These are phyloP conservation scores for Nicotiana tabacum DNA, from an alignment of 257 asterid genomes.

Conservation along the genomic window DNA sequence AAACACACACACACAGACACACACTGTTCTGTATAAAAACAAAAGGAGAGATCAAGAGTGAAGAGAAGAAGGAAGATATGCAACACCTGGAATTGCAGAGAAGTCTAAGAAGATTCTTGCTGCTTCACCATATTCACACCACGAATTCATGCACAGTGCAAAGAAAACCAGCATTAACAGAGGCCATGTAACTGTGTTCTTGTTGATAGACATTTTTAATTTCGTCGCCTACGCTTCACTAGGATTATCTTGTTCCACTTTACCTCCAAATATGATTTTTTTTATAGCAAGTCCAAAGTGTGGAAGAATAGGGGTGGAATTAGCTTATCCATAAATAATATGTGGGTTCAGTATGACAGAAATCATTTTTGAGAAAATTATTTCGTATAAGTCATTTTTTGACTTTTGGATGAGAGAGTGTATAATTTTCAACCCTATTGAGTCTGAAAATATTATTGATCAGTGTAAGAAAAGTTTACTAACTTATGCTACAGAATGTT, in stretches of 20 bases:
- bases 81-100: background rate
- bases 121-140: slow-evolving; percentile 1
- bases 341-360: too few relatives aligned
- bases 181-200: background rate
- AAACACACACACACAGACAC: too few relatives aligned
- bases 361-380: too few relatives aligned
- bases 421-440: background rate
- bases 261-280: background rate
- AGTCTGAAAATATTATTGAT: background rate
- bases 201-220: background rate
- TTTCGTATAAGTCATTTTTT: too few relatives aligned
- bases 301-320: background rate
- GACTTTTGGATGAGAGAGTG: too few relatives aligned
- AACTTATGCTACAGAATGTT: background rate
- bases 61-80: background rate
- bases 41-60: background rate
- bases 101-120: background rate
- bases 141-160: background rate
- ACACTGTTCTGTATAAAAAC: background rate
- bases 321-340: background rate
- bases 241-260: background rate
- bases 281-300: background rate
- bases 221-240: too few relatives aligned
- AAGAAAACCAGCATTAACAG: background rate
- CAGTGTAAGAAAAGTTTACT: background rate